These are phyloP conservation scores for Corylus americana DNA, from an alignment of 306 rosid genomes.

Conservation along the genomic window DNA sequence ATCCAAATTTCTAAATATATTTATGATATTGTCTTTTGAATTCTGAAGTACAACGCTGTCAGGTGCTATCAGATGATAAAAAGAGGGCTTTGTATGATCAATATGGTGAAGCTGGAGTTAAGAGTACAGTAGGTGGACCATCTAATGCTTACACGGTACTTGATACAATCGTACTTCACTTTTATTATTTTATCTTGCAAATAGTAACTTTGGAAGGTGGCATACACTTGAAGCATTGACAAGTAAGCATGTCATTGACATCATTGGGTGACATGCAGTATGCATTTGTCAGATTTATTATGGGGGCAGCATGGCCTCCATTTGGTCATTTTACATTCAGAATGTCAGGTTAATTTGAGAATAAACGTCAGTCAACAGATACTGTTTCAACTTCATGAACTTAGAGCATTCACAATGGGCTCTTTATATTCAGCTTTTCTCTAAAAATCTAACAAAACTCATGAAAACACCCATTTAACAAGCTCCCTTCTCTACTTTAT, in stretches of 20 bases:
- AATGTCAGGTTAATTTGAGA: background rate
- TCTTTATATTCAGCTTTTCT: too few species aligned
- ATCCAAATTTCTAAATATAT: constrained; percentile 23
- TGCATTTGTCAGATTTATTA: background rate
- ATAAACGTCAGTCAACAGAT: background rate
- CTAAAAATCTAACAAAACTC: too few species aligned
- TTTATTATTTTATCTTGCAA: constrained; percentile 5
- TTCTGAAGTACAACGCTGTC: constrained; percentile 69
- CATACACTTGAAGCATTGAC: constrained; percentile 15
- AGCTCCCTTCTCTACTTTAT: too few species aligned
- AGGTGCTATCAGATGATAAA: constrained; percentile 99
- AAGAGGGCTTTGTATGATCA: constrained; percentile 95
- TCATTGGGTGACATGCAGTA: background rate
- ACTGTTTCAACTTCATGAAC: background rate
- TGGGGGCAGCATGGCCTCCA: background rate
- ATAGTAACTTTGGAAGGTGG: constrained; percentile 5
- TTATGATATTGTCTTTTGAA: constrained; percentile 55
- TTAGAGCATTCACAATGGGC: too few species aligned
- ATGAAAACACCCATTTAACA: too few species aligned
- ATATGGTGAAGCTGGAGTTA: constrained; percentile 96
- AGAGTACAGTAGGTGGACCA: constrained; percentile 80
- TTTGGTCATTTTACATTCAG: background rate
- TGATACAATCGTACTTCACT: constrained; percentile 19
- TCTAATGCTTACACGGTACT: constrained; percentile 88
- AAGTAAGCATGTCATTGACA: constrained; percentile 6